These are phyloP conservation scores for Hypoxylon rickii DNA, from an alignment of 495 filamentous ascomycete genomes.

Conservation along the genomic window DNA sequence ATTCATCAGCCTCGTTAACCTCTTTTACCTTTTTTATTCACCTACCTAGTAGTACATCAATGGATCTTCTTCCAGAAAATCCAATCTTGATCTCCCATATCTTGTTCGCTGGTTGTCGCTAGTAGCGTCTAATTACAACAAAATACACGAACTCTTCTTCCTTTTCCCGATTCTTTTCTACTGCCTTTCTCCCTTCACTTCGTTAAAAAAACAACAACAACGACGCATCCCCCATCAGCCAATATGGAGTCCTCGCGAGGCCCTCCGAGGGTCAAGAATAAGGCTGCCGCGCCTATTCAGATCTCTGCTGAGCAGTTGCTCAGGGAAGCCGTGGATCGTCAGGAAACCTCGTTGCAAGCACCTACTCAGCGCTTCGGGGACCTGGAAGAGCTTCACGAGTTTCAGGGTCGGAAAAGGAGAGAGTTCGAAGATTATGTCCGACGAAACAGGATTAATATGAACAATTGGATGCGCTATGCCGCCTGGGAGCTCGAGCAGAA, in stretches of 20 bases:
- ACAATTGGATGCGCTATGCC: slow-evolving; percentile 99
- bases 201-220: no score
- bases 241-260: slow-evolving; percentile 92
- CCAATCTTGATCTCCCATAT: background rate
- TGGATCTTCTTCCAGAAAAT: no score
- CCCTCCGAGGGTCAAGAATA: slow-evolving; percentile 96
- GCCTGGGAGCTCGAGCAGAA: slow-evolving; percentile 98
- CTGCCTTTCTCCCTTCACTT: background rate
- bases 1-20: slow-evolving; percentile 22
- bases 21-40: background rate
- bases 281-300: slow-evolving; percentile 83
- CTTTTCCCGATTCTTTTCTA: background rate
- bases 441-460: slow-evolving; percentile 92
- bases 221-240: slow-evolving; percentile 12
- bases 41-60: no score
- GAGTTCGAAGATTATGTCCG: slow-evolving; percentile 98
- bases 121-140: no score
- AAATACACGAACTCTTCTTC: background rate
- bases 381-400: slow-evolving; percentile 97
- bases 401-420: slow-evolving; percentile 91
- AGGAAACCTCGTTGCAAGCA: slow-evolving; percentile 84
- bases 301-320: slow-evolving; percentile 97
- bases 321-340: slow-evolving; percentile 95
- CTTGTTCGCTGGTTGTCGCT: background rate
- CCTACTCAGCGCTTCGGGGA: slow-evolving; percentile 96